phyloP scores from a whole-genome alignment of 2,329 filamentous ascomycete genomes.

The Zalaria obscura region DNA sequence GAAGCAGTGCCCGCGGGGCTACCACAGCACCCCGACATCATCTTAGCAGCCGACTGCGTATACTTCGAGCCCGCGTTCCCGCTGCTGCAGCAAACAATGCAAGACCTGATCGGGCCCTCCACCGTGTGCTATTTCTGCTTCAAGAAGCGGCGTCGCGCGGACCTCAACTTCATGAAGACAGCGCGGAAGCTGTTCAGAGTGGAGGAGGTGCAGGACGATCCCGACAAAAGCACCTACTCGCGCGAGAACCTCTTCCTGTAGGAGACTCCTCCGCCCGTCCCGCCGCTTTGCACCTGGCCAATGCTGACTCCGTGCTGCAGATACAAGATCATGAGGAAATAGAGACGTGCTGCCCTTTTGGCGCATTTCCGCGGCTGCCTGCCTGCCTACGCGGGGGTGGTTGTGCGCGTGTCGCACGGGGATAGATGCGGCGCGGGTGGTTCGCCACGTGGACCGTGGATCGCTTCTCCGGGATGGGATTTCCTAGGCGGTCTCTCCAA shows the following conservation, averaged over 20 bases:
- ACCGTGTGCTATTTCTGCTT: constrained; percentile 80
- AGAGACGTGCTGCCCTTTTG: no score
- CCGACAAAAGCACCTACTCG: constrained; percentile 28
- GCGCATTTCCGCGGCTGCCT: no score
- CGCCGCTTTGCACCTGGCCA: no score
- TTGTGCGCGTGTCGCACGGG: no score
- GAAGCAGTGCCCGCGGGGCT: constrained; percentile 23
- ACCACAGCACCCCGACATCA: constrained; percentile 53
- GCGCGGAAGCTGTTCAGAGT: constrained; percentile 35
- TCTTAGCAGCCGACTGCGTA: constrained; percentile 92
- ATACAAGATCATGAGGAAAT: no score
- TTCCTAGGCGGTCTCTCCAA: no score
- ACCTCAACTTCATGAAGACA: constrained; percentile 38
- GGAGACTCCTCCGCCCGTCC: constrained; percentile 7
- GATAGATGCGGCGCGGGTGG: no score
- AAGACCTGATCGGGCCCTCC: constrained; percentile 51
- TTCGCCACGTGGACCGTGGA: no score
- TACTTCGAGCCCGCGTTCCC: constrained; percentile 96
- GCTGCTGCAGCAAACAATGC: constrained; percentile 64
- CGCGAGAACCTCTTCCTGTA: constrained; percentile 37
- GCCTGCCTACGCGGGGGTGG: no score
- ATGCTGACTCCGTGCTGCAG: no score
- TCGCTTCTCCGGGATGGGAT: no score
- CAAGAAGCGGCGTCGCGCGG: constrained; percentile 72
- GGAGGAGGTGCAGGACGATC: constrained; percentile 32